These are phyloP conservation scores for Glutinoglossum americanum DNA, from an alignment of 495 filamentous ascomycete species.

Conservation along the genomic window DNA sequence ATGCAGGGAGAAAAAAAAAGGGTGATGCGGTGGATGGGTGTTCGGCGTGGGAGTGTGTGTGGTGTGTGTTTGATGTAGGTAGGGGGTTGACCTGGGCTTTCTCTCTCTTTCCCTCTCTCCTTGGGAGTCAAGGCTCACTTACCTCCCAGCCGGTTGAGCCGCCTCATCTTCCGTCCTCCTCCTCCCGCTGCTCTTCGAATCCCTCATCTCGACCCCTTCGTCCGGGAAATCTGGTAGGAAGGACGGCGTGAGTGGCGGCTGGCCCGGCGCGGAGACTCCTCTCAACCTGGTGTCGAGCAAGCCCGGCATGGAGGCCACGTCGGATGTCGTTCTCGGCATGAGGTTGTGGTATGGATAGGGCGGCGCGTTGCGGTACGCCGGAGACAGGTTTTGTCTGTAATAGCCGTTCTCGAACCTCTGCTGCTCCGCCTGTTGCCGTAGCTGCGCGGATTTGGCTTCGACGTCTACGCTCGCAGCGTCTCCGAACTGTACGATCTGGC, in stretches of 20 bases:
- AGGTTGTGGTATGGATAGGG: background rate
- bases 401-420: background rate
- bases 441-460: background rate
- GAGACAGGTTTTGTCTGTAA: background rate
- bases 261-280: background rate
- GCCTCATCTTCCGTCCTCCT: background rate
- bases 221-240: background rate
- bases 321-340: background rate
- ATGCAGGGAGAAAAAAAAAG: no score
- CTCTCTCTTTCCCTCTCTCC: no score
- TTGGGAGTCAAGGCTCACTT: no score
- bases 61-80: no score
- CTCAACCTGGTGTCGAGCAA: background rate
- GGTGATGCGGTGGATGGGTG: no score
- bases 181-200: background rate
- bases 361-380: background rate
- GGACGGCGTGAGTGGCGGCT: background rate
- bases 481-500: background rate
- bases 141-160: no score
- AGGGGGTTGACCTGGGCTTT: no score
- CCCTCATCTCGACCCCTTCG: background rate
- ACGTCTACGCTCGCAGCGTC: background rate
- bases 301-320: background rate
- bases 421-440: background rate
- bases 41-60: no score